Conservation (phyloP, 1,139 yeast species). For the Geotrichum phurueaensis region DNA sequence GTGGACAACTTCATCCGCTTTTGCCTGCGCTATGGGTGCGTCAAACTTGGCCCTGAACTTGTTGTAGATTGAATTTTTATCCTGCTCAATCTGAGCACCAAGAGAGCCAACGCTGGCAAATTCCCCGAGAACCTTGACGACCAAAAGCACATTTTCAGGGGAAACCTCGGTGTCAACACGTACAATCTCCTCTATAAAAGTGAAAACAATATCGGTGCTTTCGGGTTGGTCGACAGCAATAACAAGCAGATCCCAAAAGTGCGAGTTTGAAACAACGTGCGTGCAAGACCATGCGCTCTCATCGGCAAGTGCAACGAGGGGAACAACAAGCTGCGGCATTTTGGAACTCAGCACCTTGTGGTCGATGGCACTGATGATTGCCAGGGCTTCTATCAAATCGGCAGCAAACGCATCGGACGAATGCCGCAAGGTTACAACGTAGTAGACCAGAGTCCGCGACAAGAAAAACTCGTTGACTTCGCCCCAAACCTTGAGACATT, state of each 20-base stretch:
- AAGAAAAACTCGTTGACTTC: slow-evolving; percentile 30
- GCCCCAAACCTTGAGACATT: slow-evolving; percentile 24
- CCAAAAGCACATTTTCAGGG: slow-evolving; percentile 26
- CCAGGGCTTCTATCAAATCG: slow-evolving; percentile 2
- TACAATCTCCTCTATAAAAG: slow-evolving; percentile 46
- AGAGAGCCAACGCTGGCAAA: slow-evolving; percentile 76
- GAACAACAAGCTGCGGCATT: slow-evolving; percentile 36
- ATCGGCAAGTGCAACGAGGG: slow-evolving; percentile 48
- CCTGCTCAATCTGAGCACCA: slow-evolving; percentile 72
- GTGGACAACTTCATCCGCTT: slow-evolving; percentile 15
- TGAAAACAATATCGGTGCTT: slow-evolving; percentile 45
- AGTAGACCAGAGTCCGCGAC: slow-evolving; percentile 27
- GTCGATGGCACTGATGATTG: slow-evolving; percentile 13
- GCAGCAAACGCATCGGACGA: slow-evolving; percentile 43
- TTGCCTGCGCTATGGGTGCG: slow-evolving; percentile 11
- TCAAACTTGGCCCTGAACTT: slow-evolving; percentile 15
- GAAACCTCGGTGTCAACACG: slow-evolving; percentile 21
- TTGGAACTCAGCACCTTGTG: slow-evolving; percentile 17
- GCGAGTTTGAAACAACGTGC: slow-evolving; percentile 29
- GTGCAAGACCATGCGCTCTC: slow-evolving; percentile 45
- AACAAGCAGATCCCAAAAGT: slow-evolving; percentile 60
- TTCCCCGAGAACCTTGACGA: slow-evolving; percentile 67
- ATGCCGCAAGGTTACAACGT: slow-evolving; percentile 28
- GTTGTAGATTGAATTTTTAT: slow-evolving; percentile 40
- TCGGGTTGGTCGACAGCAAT: slow-evolving; percentile 50